Evolutionary conservation across 1,284 basidiomycete species (phyloP), one percentile per base, ranked within the genome.

Genomic region (Ganoderma sinense): DNA sequence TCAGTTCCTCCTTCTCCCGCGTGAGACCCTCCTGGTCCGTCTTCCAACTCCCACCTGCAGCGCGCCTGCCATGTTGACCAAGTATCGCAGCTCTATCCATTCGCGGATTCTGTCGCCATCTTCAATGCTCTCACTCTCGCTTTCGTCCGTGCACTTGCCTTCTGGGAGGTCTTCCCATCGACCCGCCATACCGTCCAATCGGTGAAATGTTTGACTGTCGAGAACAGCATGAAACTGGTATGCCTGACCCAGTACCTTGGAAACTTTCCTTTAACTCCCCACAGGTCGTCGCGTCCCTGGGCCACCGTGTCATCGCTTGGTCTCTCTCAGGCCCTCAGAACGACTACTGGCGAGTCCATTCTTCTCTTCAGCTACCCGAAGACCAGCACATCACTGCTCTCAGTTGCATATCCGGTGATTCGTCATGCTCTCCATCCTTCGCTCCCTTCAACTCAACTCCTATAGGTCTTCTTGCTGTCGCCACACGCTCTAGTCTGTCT

Each of bases 191-290:
- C 80, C 7, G 80, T 80, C 33, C 82, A 86, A 66, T 78, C 78
- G 45, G 86, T 94, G n/a, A 84, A 86, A 56, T 89, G 86, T 74
- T 80, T 94, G 29, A 84, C 90, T 3, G 87, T 94, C 26, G 94
- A 95, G 78, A 85, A 88, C 36, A 87, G 88, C 60, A 91, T 94
- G 89, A 94, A 91, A 82, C 85, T 94, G 71, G 93, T 94, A 79
- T 79, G 91, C 61, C 40, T 56, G 41, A 39, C 23, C 45, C 61
- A 58, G 61, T 51, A 64, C 23, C 31, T 36, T n/a, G 39, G 45
- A 23, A 16, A 26, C 16, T 39, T 64, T 36, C 60, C 6, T 56
- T 45, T 75, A 67, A 74, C 55, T 62, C 56, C 62, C 41, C 55
- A 43, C 64, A 95, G 94, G 88, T 94, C 71, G 87, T 92, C 61